Conservation (phyloP, 1,284 basidiomycete species). For the Rhizopogon parksii region DNA sequence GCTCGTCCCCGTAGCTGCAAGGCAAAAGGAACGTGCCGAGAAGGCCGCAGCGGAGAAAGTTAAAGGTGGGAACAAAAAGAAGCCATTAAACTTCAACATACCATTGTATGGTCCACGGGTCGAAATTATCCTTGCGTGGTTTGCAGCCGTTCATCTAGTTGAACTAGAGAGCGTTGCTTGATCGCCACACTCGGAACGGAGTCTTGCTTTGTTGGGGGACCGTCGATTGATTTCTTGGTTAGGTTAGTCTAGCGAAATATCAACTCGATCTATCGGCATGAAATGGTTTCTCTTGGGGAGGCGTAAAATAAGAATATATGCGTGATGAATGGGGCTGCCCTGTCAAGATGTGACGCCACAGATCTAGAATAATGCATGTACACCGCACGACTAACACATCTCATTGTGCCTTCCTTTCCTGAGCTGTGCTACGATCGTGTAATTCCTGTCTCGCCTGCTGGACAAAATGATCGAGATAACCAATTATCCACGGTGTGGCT, state of each 20-base stretch:
- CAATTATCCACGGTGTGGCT: constrained; percentile 25
- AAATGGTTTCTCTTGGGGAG: background rate
- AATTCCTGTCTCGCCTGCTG: constrained; percentile 30
- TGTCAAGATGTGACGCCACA: constrained; percentile 9
- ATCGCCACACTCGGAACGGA: constrained; percentile 7
- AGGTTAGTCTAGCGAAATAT: constrained; percentile 2
- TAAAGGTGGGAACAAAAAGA: constrained; percentile 41
- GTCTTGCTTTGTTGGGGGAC: constrained; percentile 1
- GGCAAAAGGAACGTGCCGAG: constrained; percentile 49
- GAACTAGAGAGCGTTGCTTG: constrained; percentile 51
- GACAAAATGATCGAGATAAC: constrained; percentile 29
- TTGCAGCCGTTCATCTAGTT: constrained; percentile 67
- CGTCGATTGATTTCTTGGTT: constrained; percentile 18
- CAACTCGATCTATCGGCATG: background rate
- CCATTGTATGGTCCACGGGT: constrained; percentile 77
- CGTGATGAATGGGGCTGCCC: constrained; percentile 4
- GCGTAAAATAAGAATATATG: constrained; percentile 1
- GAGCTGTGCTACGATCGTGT: constrained; percentile 1
- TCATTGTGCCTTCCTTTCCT: constrained; percentile 18
- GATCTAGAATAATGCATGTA: constrained; percentile 18
- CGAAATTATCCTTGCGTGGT: constrained; percentile 75
- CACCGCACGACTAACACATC: constrained; percentile 14
- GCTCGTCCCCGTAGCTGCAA: constrained; percentile 55
- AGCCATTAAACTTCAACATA: constrained; percentile 63
- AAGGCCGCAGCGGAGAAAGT: constrained; percentile 43